Evolutionary conservation across 345 rosid species (phyloP).

Genomic region (Conringia planisiliqua): DNA sequence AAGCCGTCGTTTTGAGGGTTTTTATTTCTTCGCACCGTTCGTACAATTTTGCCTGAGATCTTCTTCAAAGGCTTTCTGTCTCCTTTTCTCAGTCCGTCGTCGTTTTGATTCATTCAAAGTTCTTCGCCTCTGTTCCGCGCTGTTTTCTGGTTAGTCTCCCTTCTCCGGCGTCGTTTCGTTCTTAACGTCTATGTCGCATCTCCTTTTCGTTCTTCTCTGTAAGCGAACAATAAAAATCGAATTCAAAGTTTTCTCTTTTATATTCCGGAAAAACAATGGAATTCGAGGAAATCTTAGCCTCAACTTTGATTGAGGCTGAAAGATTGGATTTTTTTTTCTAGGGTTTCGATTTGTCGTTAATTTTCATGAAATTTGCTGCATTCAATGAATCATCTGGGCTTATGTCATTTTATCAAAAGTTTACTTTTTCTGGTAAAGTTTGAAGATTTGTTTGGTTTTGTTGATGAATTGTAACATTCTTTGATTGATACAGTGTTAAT

Average conservation of each 20-base stretch:
- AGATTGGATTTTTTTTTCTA: constrained; percentile 3
- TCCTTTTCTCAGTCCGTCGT: constrained; percentile 41
- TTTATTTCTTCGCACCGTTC: constrained; percentile 15
- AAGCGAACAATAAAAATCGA: neutral
- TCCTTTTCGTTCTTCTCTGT: neutral
- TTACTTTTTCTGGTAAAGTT: neutral
- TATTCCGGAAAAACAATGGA: neutral
- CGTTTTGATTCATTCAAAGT: constrained; percentile 36
- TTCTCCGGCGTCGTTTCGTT: constrained; percentile 57
- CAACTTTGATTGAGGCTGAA: neutral
- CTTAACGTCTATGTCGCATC: constrained; percentile 5
- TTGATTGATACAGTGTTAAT: neutral
- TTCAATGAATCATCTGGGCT: neutral
- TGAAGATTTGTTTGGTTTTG: neutral
- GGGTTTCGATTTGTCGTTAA: constrained; percentile 13
- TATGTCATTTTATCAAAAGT: neutral
- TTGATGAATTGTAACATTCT: neutral
- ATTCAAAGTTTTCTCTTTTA: neutral
- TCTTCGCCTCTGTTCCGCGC: constrained; percentile 21
- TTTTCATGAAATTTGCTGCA: neutral
- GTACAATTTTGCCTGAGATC: constrained; percentile 17
- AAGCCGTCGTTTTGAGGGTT: constrained; percentile 59
- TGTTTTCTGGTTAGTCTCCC: constrained; percentile 27
- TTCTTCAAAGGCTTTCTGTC: neutral
- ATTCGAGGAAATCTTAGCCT: neutral